Base-by-base conservation (phyloP, 1,284 basidiomycete genomes). In the Neotropicomus parvogracilis region DNA sequence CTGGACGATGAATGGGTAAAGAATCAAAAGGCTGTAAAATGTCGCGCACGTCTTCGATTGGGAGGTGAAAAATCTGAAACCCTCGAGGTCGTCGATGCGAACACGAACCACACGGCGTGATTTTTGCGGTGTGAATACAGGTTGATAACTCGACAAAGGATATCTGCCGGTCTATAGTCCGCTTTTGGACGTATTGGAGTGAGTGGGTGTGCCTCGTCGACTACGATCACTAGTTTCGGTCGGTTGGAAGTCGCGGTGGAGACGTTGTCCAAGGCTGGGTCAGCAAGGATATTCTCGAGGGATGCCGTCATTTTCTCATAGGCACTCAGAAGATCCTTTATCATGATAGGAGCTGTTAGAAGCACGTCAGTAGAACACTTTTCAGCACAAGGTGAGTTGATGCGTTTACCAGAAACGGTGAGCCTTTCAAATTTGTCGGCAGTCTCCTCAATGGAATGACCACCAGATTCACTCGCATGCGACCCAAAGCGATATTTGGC, bases 71-170 rank as follows among this genome's bases (percentile, higher is more conserved):
- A 52, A 24, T 58, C 37, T 0, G 42, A 17, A 5, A 58, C 41
- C 13, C 37, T 48, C 14, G 56, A 46, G 10, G 49, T 53, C 0
- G 56, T 56, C 0, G 48, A 56, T 0, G 53, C 46, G 13, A 58
- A 58, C 13, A 44, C 48, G 0, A 56, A 43, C 56, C 56, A 56
- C 2, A 55, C 21, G 0, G 45, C 38, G 28, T 55, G 31, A 6
- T 27, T 33, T 3, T 8, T 0, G 2, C 17, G 12, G 36, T 52
- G 41, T 0, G 52, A 45, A 34, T 51, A 58, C 3, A 11, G 9
- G 4, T 34, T 54, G 0, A 55, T 20, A 2, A 41, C 40, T 7
- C 34, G 35, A 34, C 51, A 43, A 2, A 54, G 20, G 11, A 41
- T 8, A 29, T 58, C 41, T 6, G 44, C 48, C 0, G 55, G 56